Evolutionary conservation across 306 rosid species (phyloP).

Genomic region (Quercus aquifolioides): DNA sequence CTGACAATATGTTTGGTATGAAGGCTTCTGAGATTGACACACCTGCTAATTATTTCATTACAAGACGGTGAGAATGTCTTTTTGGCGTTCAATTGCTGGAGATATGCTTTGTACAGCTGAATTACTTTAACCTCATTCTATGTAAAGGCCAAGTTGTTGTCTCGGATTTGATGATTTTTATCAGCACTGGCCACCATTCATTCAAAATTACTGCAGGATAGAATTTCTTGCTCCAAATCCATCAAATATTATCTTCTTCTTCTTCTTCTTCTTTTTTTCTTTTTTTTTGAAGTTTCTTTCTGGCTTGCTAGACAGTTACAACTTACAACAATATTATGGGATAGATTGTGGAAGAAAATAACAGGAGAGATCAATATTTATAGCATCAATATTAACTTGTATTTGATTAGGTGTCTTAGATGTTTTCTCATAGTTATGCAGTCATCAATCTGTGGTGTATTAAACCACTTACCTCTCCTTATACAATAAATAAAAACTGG

Average conservation of each 20-base stretch:
- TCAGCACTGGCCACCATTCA: not conserved
- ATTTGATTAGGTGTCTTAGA: not conserved
- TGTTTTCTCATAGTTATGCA: not conserved
- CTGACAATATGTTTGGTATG: conserved; percentile 7
- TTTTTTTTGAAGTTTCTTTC: not conserved
- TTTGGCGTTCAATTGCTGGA: conserved; percentile 16
- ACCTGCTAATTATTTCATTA: conserved; percentile 14
- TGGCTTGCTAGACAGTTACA: not conserved
- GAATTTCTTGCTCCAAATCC: not conserved
- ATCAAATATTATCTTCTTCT: not conserved
- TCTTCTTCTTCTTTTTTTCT: not conserved
- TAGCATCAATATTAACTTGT: not conserved
- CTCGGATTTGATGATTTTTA: not conserved
- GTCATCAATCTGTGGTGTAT: not conserved
- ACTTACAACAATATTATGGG: too few relatives aligned
- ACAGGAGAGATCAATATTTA: not conserved
- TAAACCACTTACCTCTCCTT: not conserved
- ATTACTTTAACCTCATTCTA: conserved; percentile 10
- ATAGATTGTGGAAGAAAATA: not conserved
- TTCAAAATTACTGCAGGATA: not conserved
- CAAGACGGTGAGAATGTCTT: conserved; percentile 11
- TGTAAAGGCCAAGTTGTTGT: conserved; percentile 13
- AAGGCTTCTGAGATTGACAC: conserved; percentile 21
- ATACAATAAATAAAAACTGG: not conserved
- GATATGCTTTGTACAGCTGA: conserved; percentile 30